Percentiles rank a stretch among this genome's conserved stretches.
Evolutionary conservation across 257 asterid genomes (phyloP).

Genomic region (Solanum phureja): DNA sequence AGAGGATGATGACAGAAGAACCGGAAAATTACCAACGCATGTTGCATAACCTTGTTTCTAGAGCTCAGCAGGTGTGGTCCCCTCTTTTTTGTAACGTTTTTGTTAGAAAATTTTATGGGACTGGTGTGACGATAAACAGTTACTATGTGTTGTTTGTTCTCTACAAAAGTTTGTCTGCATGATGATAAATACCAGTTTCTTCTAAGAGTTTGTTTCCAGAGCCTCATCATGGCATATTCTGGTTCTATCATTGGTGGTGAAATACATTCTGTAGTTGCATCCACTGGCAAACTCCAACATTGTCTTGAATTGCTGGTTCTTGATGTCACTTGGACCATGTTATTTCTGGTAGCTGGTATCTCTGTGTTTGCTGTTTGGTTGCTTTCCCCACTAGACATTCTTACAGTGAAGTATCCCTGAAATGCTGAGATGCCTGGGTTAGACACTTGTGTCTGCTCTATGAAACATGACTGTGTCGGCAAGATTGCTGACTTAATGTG

Average conservation of each 20-base stretch:
- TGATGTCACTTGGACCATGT: neutral
- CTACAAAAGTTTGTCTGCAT: neutral
- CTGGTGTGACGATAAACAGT: neutral
- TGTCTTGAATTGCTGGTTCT: neutral
- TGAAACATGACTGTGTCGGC: neutral
- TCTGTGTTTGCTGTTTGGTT: neutral
- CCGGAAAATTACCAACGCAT: conserved; percentile 88
- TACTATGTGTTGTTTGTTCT: neutral
- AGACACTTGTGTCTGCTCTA: neutral
- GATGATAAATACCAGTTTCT: neutral
- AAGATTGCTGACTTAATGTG: neutral
- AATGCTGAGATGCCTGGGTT: neutral
- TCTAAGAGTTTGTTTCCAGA: neutral
- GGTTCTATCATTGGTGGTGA: neutral
- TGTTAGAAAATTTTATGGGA: neutral
- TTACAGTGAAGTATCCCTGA: neutral
- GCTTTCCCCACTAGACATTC: neutral
- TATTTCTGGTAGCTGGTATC: neutral
- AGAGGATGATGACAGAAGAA: conserved; percentile 99
- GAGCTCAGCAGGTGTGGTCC: conserved; percentile 83
- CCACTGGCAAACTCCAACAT: neutral
- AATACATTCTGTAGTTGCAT: neutral
- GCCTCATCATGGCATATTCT: neutral
- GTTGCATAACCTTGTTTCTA: conserved; percentile 90
- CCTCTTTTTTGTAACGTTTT: neutral